These are phyloP conservation scores for Penicillium egyptiacum DNA, from an alignment of 495 filamentous ascomycete genomes.

Conservation along the genomic window DNA sequence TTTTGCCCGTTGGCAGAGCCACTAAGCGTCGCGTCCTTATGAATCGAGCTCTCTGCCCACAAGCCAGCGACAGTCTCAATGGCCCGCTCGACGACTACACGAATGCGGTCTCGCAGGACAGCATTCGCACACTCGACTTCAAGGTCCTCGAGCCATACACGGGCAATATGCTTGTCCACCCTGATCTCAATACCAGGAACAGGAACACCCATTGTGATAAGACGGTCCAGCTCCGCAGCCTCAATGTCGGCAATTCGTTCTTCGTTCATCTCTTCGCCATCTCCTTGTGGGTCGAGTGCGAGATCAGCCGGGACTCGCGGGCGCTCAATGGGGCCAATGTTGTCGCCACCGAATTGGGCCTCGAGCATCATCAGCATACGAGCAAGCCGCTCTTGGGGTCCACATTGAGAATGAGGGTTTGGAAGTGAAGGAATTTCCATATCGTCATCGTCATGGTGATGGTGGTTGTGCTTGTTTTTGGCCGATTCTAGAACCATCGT, in stretches of 20 bases:
- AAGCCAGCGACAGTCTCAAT: constrained; percentile 87
- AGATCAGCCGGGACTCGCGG: constrained; percentile 54
- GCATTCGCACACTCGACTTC: constrained; percentile 81
- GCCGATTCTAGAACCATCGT: constrained; percentile 48
- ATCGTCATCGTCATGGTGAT: constrained; percentile 50
- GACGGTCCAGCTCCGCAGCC: constrained; percentile 59
- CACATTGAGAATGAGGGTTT: constrained; percentile 70
- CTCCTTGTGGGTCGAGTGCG: constrained; percentile 41
- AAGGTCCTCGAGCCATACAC: constrained; percentile 86
- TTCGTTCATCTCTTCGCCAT: constrained; percentile 41
- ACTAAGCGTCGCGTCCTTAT: constrained; percentile 24
- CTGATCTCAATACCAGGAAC: constrained; percentile 85
- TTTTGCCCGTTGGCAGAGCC: constrained; percentile 16
- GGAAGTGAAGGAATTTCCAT: constrained; percentile 35
- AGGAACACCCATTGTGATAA: constrained; percentile 79
- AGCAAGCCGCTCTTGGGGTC: constrained; percentile 70
- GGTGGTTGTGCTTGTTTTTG: constrained; percentile 54
- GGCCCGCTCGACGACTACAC: constrained; percentile 85
- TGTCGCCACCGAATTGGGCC: constrained; percentile 82
- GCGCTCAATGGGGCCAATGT: constrained; percentile 65
- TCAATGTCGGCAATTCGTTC: constrained; percentile 55
- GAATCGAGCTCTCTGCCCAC: constrained; percentile 46
- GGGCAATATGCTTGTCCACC: constrained; percentile 84
- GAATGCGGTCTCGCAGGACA: constrained; percentile 74
- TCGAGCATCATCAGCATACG: constrained; percentile 95